A percentile compares a stretch with the other conserved stretches of the same genome.
Conservation (phyloP, 2,329 filamentous ascomycete species). For the Exserohilum turcica region DNA sequence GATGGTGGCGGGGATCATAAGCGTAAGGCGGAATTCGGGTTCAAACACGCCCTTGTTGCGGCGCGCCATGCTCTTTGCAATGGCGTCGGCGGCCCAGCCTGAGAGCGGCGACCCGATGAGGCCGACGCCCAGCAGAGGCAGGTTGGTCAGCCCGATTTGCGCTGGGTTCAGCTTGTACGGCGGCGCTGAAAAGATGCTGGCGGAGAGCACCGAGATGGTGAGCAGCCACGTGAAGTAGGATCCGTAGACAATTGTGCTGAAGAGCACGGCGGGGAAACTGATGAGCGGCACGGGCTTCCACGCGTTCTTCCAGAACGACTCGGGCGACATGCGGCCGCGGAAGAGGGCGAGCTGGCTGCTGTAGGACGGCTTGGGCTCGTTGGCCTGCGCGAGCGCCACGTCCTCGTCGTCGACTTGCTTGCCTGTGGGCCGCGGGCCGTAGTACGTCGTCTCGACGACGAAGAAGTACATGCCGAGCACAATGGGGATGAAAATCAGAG, state of each 20-base stretch:
- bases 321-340: slow-evolving; percentile 35
- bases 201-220: slow-evolving; percentile 84
- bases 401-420: slow-evolving; percentile 27
- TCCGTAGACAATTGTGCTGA: slow-evolving; percentile 63
- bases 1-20: slow-evolving; percentile 42
- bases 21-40: slow-evolving; percentile 74
- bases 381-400: slow-evolving; percentile 20
- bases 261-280: slow-evolving; percentile 82
- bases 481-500: slow-evolving; percentile 51
- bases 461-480: slow-evolving; percentile 52
- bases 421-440: slow-evolving; percentile 24
- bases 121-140: slow-evolving; percentile 81
- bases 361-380: slow-evolving; percentile 32
- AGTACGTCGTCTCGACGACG: slow-evolving; percentile 53
- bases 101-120: slow-evolving; percentile 75
- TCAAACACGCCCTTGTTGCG: slow-evolving; percentile 84
- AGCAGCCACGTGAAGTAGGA: slow-evolving; percentile 70
- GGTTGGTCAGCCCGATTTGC: slow-evolving; percentile 75
- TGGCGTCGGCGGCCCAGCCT: slow-evolving; percentile 74
- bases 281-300: slow-evolving; percentile 75
- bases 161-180: slow-evolving; percentile 84
- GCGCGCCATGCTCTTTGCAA: slow-evolving; percentile 71
- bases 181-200: slow-evolving; percentile 79
- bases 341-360: slow-evolving; percentile 32
- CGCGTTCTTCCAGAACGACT: slow-evolving; percentile 43